Evolutionary conservation across 805 yeast species (phyloP), one percentile per base, ranked within the genome.

Genomic region (Yarrowia divulgata): DNA sequence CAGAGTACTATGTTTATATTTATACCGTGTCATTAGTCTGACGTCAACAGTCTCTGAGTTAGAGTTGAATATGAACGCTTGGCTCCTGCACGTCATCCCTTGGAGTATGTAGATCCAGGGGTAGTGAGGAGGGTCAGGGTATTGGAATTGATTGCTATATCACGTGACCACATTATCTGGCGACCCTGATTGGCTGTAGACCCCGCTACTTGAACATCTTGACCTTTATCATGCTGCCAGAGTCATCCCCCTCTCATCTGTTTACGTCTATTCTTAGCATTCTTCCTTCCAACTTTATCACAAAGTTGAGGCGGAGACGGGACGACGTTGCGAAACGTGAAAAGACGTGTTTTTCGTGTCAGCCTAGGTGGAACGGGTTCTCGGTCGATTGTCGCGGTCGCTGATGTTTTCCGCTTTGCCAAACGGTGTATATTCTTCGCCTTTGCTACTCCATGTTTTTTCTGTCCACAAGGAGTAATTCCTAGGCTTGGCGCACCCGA

Each of bases 11-110:
- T 7, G 1, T 5, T 9, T 14, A 16, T 37, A 54, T 34, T 9
- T 34, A 34, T 54, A 54, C n/a, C 58, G 18, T 10, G 43, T 6
- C 8, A 14, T 8, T 23, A 23, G 29, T 4, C 29, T 23, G n/a
- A n/a, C n/a, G n/a, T n/a, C n/a, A n/a, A n/a, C n/a, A n/a, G n/a
- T 8, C 23, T 8, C 42, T 9, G 45, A 18, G 57, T 52, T 52
- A 52, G 42, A 34, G 42, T 52, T 52, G 40, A 32, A 46, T 34
- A 52, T 35, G 16, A 34, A 18, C 58, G 34, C 63, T 57, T 57
- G 63, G 63, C 63, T 57, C 48, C 63, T 57, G 63, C 63, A 57
- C 62, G 35, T 55, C 62, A 39, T 12, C 62, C 62, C 62, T 55
- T 35, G 62, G 19, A 32, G 35, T 55, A 39, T 55, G 46, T 16